phyloP scores from a whole-genome alignment of 2,329 filamentous ascomycete genomes.

The Neonectria faginata region DNA sequence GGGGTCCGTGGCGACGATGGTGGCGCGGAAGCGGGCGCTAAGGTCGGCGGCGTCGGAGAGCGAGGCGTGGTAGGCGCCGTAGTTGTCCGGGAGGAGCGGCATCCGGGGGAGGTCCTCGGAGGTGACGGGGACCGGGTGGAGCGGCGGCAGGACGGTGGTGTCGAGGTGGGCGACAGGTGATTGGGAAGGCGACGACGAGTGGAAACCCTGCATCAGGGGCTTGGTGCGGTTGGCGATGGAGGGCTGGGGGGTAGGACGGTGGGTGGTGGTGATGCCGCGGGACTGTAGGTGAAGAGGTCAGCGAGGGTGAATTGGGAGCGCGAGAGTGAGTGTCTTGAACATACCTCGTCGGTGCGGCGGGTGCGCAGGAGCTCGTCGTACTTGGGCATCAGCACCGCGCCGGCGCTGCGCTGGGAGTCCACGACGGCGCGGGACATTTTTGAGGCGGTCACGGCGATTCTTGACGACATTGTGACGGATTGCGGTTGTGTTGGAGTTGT shows the following conservation, averaged over 20 bases:
- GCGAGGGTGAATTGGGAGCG: conserved; percentile 16
- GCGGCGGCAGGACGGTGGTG: conserved; percentile 64
- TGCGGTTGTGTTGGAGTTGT: conserved; percentile 19
- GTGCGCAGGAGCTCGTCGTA: conserved; percentile 60
- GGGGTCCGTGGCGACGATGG: conserved; percentile 68
- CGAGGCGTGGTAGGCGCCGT: conserved; percentile 54
- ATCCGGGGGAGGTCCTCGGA: conserved; percentile 62
- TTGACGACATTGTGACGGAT: conserved; percentile 58
- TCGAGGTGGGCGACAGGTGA: conserved; percentile 58
- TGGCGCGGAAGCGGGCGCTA: conserved; percentile 52
- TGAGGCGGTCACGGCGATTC: conserved; percentile 61
- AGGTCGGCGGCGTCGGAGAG: conserved; percentile 58
- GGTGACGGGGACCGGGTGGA: conserved; percentile 47
- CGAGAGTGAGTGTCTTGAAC: background rate
- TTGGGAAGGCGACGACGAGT: conserved; percentile 58
- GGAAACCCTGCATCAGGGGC: conserved; percentile 74
- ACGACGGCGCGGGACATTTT: conserved; percentile 62
- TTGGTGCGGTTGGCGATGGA: conserved; percentile 59
- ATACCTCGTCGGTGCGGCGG: conserved; percentile 46
- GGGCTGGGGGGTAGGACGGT: conserved; percentile 60
- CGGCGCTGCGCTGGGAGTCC: conserved; percentile 56
- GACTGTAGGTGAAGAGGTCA: conserved; percentile 49
- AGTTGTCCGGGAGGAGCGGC: conserved; percentile 71
- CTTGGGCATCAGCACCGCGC: conserved; percentile 58
- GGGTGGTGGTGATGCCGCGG: conserved; percentile 55